These are phyloP conservation scores for Xylaria acuta DNA, from an alignment of 495 filamentous ascomycete species.

Conservation along the genomic window DNA sequence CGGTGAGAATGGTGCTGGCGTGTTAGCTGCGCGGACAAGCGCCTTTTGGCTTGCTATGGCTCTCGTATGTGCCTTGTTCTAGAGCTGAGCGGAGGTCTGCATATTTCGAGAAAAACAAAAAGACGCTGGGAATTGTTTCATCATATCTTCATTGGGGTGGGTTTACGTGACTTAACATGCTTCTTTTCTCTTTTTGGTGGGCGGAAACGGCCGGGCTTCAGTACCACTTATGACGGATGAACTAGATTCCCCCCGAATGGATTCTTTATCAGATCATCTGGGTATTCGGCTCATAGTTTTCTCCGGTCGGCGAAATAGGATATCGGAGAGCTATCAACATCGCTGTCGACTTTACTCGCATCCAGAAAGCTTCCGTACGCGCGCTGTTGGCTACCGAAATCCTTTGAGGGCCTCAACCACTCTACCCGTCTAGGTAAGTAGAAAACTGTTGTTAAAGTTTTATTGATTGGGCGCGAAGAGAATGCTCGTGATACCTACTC, in stretches of 20 bases:
- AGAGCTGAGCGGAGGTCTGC: not conserved
- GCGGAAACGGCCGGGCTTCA: not conserved
- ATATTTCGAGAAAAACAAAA: not conserved
- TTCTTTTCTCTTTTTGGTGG: conserved; percentile 5
- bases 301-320: not conserved
- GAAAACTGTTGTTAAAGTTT: not conserved
- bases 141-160: not conserved
- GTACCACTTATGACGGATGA: not conserved
- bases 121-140: not conserved
- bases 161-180: not conserved
- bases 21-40: conserved; percentile 20
- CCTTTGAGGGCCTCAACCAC: not conserved
- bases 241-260: not conserved
- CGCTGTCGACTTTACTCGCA: not conserved
- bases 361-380: not conserved
- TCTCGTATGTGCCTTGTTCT: conserved; percentile 25
- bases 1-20: conserved; percentile 22
- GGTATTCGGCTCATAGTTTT: not conserved
- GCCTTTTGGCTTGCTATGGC: conserved; percentile 27
- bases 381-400: not conserved
- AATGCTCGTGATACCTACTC: conserved; percentile 21
- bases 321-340: not conserved
- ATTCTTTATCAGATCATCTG: not conserved
- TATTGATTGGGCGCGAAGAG: not conserved
- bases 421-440: conserved; percentile 11